phyloP scores from a whole-genome alignment of 73 alveolate species.

The Uronychia setigera region DNA sequence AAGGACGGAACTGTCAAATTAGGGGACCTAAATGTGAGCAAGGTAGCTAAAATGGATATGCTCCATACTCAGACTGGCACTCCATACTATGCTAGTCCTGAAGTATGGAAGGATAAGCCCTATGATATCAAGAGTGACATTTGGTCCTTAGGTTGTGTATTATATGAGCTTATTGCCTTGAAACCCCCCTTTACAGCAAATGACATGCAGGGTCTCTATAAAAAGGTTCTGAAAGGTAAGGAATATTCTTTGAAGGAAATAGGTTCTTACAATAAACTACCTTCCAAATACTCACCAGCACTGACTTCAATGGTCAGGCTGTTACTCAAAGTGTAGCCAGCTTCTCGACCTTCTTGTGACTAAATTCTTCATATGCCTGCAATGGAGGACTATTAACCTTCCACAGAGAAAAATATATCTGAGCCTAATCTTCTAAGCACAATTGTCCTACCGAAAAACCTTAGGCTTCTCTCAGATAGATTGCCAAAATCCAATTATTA shows the following conservation, averaged over 20 bases:
- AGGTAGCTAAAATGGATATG: constrained; percentile 18
- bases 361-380: not conserved
- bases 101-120: constrained; percentile 46
- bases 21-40: constrained; percentile 89
- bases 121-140: constrained; percentile 51
- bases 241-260: not conserved
- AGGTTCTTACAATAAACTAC: not conserved
- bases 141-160: constrained; percentile 59
- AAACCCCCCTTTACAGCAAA: constrained; percentile 57
- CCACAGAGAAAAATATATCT: not conserved
- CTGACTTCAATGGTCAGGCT: not conserved
- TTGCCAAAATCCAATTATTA: constrained; percentile 5
- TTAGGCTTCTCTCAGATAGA: not conserved
- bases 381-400: not conserved
- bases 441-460: not conserved
- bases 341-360: constrained; percentile 1
- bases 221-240: not conserved
- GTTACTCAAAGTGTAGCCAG: constrained; percentile 6
- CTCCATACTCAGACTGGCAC: not conserved
- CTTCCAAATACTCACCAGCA: constrained; percentile 13
- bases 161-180: constrained; percentile 42
- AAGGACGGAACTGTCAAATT: constrained; percentile 67
- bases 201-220: constrained; percentile 5
- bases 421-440: constrained; percentile 1
- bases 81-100: not conserved